These are phyloP conservation scores for Salix purpurea DNA, from an alignment of 345 rosid species.

Conservation along the genomic window DNA sequence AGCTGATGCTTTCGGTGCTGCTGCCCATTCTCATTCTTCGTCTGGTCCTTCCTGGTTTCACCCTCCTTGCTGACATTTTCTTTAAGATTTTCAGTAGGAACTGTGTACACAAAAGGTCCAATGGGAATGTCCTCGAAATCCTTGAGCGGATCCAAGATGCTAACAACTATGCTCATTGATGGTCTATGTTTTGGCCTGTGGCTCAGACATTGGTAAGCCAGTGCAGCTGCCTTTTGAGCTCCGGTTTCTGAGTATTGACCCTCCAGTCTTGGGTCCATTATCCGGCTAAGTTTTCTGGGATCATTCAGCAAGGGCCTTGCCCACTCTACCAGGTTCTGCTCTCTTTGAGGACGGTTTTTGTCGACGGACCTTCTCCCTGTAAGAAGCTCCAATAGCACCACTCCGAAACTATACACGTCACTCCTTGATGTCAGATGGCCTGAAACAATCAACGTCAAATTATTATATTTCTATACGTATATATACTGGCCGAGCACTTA, in stretches of 20 bases:
- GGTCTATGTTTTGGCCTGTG: slow-evolving; percentile 79
- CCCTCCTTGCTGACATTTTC: slow-evolving; percentile 21
- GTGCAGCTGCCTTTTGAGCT: slow-evolving; percentile 65
- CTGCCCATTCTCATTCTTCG: slow-evolving; percentile 33
- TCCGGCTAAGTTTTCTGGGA: slow-evolving; percentile 53
- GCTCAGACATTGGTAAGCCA: slow-evolving; percentile 80
- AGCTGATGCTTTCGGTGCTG: slow-evolving; percentile 31
- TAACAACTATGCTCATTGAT: slow-evolving; percentile 54
- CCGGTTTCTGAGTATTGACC: slow-evolving; percentile 84
- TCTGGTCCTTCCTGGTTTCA: slow-evolving; percentile 22
- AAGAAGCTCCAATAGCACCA: slow-evolving; percentile 28
- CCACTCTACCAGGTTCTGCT: slow-evolving; percentile 29
- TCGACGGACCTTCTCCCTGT: slow-evolving; percentile 25
- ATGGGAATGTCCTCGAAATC: slow-evolving; percentile 48
- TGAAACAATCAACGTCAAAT: not conserved
- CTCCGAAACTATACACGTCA: slow-evolving; percentile 33
- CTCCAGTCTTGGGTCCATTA: slow-evolving; percentile 88
- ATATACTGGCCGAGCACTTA: no score
- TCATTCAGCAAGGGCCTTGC: slow-evolving; percentile 48
- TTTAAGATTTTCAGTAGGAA: slow-evolving; percentile 35
- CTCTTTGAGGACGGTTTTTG: slow-evolving; percentile 22
- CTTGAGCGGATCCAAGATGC: slow-evolving; percentile 54
- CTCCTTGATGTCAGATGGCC: slow-evolving; percentile 30
- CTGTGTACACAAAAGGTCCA: slow-evolving; percentile 64
- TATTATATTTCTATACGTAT: not conserved